Evolutionary conservation across 2,329 filamentous ascomycete genomes (phyloP), one percentile per base, ranked within the genome.

Genomic region (Nigrograna mackinnonii): DNA sequence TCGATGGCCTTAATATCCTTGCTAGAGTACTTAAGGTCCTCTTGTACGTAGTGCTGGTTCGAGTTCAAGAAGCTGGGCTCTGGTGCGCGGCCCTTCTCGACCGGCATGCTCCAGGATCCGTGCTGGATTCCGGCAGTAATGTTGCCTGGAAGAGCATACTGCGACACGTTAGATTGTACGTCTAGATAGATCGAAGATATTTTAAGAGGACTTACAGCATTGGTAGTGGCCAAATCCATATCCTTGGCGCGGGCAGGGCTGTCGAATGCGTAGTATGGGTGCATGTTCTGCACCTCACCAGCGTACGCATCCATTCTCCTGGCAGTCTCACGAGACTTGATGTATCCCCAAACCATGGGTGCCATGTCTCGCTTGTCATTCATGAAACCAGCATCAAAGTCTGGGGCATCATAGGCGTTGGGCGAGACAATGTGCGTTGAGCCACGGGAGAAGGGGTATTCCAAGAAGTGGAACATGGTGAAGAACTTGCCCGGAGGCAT

Each of bases 331-430:
- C 87, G 84, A 2, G 84, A 88, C 72, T 90, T 90, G 75, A 90
- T 87, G 69, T 91, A 91, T 4, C 84, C 84, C 87, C 87, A 91
- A 5, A 91, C 86, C 65, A 67, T 89, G 6, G 87, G 86, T 1
- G 84, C 86, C 87, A 91, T 91, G 59, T 91, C 88, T 18, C 87
- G 79, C 69, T 89, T 85, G 69, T 91, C 87, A 57, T 89, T 91
- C 87, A 91, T 90, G 74, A 91, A 91, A 17, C 87, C 86, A 1
- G 85, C 80, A 62, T 91, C 87, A 56, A 91, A 91, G 71, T 91
- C 87, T 0, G 87, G 87, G 12, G 76, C 73, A 34, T 85, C 87
- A 60, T 91, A 91, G 13, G 86, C 84, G 55, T 88, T 80, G 3
- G 86, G 71, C n/a, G 80, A 85, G 46, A 75, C 78, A 62, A 90